Base-by-base conservation (phyloP, 352 stramenopile genomes). In the Phytophthora pistaciae region DNA sequence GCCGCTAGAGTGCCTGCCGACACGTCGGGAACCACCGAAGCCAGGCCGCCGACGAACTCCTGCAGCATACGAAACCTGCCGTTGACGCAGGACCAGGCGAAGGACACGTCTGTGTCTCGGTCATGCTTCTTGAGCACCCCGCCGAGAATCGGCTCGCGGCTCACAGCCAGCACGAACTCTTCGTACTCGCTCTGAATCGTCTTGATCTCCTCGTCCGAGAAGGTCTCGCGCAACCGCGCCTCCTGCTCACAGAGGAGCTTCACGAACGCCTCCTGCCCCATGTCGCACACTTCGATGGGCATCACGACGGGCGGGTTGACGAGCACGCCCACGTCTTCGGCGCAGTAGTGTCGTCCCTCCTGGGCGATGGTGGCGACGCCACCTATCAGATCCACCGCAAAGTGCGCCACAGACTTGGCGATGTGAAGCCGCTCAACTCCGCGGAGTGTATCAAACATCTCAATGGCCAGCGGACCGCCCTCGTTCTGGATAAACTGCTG, bases 401-500 rank as follows among this genome's bases (percentile, higher is more conserved):
- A 88, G 9, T 80, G 70, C 13, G 79, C 83, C 27, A 89, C 75
- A 27, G 74, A 81, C 56, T 86, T 85, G n/a, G 75, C 66, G 8
- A 89, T 77, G 58, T 85, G 79, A 20, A 70, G 56, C 7, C 80
- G 77, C 46, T 91, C 81, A 42, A 91, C 72, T 13, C 69, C 75
- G 21, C 69, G 68, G 20, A 91, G 69, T 3, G 60, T 75, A 48
- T 89, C 83, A 48, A 91, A 87, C 77, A 87, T 83, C 48, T 91
- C 80, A 57, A 83, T 80, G 25, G 79, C 81, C 55, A 91, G 16
- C 10, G 74, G 66, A 0, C 83, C 83, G 21, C 83, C 79, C 49
- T 91, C 83, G 46, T 82, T 87, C 59, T 89, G 77, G 40, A 91
- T 88, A 56, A 91, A 89, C 58, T 88, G 79, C 69, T 91, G 79